These are phyloP conservation scores for Cokeromyces recurvatus DNA, from an alignment of 371 early-diverging fungal genomes.

Conservation along the genomic window DNA sequence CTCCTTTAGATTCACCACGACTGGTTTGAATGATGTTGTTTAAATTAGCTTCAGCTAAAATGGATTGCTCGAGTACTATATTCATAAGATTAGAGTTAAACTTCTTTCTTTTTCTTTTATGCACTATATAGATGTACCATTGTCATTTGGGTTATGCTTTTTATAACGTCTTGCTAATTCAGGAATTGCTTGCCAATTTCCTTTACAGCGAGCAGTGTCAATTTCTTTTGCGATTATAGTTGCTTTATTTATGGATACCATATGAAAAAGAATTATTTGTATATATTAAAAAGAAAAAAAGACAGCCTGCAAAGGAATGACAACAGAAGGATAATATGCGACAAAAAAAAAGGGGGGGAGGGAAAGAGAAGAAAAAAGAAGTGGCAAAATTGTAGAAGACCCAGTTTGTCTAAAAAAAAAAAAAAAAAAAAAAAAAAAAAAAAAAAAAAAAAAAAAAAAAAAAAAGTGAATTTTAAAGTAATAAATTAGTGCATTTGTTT, in stretches of 20 bases:
- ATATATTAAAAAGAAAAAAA: too few relatives aligned
- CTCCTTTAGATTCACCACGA: neutral
- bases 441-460: too few relatives aligned
- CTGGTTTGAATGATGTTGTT: neutral
- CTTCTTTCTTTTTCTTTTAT: neutral
- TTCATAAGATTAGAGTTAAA: neutral
- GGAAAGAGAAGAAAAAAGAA: neutral
- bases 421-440: neutral
- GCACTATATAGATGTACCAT: slow-evolving; percentile 33
- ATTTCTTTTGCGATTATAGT: slow-evolving; percentile 40
- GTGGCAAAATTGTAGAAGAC: too few relatives aligned
- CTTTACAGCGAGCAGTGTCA: slow-evolving; percentile 55
- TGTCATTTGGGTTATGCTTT: slow-evolving; percentile 59
- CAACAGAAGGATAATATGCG: too few relatives aligned
- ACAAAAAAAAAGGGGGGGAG: too few relatives aligned
- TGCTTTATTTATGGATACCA: slow-evolving; percentile 26
- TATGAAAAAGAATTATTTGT: too few relatives aligned
- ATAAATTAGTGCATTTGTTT: too few relatives aligned
- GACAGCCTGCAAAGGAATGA: too few relatives aligned
- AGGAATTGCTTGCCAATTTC: slow-evolving; percentile 52
- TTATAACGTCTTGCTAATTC: slow-evolving; percentile 64
- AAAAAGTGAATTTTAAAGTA: too few relatives aligned
- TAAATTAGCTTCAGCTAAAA: slow-evolving; percentile 8
- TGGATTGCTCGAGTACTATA: slow-evolving; percentile 8
- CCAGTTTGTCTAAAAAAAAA: neutral